Base-by-base conservation (phyloP, 2,329 filamentous ascomycete genomes). In the Pseudonectria buxi region DNA sequence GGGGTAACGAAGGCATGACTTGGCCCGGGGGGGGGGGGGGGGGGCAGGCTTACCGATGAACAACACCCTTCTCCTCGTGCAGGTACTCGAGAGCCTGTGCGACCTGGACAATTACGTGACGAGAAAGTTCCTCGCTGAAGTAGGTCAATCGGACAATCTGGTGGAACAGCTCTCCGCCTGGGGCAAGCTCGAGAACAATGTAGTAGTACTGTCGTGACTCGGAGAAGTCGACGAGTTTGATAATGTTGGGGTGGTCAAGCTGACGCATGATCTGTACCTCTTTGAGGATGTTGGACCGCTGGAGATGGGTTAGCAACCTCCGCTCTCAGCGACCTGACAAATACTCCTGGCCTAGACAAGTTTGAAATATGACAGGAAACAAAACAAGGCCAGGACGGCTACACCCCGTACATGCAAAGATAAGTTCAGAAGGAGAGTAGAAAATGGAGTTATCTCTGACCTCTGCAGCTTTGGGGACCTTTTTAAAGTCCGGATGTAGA, bases 181-280 rank as follows among this genome's bases (percentile, higher is more conserved):
- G 88, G 39, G 90, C 94, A 28, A 96, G 74, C 64, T 98, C 92
- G 27, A 98, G 78, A 28, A 98, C 81, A 50, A 98, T 95, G 67
- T 94, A 98, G 65, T 96, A 96, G 60, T 95, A 95, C 61, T 96
- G 88, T 39, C 77, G 76, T 1, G 89, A 94, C 63, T 98, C 92
- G 45, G 84, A 84, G 57, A 96, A 96, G 54, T 95, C 87, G 53
- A 96, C 74, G 39, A 98, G 77, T 58, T 87, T 90, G 61, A 95
- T 80, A 42, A 98, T 92, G 58, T 96, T 96, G 43, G 90, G 89
- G 51, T 98, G 92, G 47, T 96, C 88, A 31, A 98, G 73, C 55
- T 94, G 85, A 45, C 89, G 86, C 90, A 98, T 98, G 51, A 98
- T 98, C 55, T 95, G 86, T 11, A 98, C 92, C 63, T 98, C 92